Base-by-base conservation (phyloP, 345 rosid genomes). In the Hibiscus mutabilis region DNA sequence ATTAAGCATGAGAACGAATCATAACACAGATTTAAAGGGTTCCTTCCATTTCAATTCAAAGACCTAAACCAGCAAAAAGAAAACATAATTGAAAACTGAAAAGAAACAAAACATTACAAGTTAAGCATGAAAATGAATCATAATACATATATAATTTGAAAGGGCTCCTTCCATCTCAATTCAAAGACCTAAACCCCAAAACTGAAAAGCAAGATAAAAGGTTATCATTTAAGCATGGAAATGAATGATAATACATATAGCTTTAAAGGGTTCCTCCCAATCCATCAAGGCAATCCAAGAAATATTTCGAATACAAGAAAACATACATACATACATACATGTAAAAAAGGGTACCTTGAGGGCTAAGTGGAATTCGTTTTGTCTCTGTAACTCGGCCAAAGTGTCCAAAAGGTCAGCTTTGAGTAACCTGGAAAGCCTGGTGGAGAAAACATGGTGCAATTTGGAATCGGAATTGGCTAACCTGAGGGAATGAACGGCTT, bases 401-500 rank as follows among this genome's bases (percentile, higher is more conserved):
- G 84, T 69, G 67, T 84, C 85, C 69, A 85, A 56, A 51, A 87
- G 75, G 73, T 87, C 88, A 51, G 82, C 77, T 73, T 87, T 87
- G 79, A 87, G 80, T 25, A 87, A 86, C 79, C 91, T 79, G 57
- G 77, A 69, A 70, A 87, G 72, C 69, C 74, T 85, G 27, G 21
- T 49, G 2, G 73, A 29, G 42, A 84, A 72, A 44, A 82, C 81
- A 24, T 67, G 62, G 12, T 74, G 76, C 46, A 82, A 53, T 76
- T 77, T 81, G 56, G 77, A 72, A 31, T 70, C 47, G 53, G 87
- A 82, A 27, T 84, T 85, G 37, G 89, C 87, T 46, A 85, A 61
- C 78, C 85, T 87, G 72, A 87, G 81, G 65, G 89, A 76, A 29
- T 87, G 89, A 56, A 87, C 74, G 5, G 80, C 89, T 72, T 85